Evolutionary conservation across 768 basidiomycete genomes (phyloP).

Genomic region (Boletus rubescentipes): DNA sequence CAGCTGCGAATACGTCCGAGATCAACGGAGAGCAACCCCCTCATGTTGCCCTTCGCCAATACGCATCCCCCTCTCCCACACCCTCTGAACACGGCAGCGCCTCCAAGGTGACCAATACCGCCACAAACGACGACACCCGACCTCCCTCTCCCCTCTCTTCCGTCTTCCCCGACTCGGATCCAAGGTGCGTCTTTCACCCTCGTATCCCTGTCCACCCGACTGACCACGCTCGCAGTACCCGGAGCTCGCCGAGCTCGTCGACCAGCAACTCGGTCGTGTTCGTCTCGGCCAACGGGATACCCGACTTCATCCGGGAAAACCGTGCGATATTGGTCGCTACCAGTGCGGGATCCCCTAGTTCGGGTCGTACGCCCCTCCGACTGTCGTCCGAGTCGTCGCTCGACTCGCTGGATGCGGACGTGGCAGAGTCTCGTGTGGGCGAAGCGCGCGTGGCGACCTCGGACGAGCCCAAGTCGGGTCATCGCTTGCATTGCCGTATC

Average conservation of each 20-base stretch:
- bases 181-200: no score
- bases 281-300: conserved; percentile 30
- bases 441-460: neutral
- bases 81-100: conserved; percentile 31
- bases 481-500: conserved; percentile 45
- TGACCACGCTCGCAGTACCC: conserved; percentile 5
- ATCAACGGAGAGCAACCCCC: neutral
- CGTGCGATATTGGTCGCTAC: conserved; percentile 32
- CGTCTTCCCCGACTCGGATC: conserved; percentile 8
- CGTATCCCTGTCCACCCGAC: no score
- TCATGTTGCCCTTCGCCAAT: neutral
- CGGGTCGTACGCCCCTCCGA: conserved; percentile 14
- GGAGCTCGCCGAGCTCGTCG: neutral
- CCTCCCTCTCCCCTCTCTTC: conserved; percentile 15
- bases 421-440: neutral
- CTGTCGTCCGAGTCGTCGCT: conserved; percentile 27
- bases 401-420: conserved; percentile 16
- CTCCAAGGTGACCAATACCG: conserved; percentile 1
- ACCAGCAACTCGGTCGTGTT: conserved; percentile 30
- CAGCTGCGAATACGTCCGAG: neutral
- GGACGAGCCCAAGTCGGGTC: neutral
- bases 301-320: conserved; percentile 31
- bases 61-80: conserved; percentile 22
- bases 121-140: conserved; percentile 2
- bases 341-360: conserved; percentile 25